Percentiles rank a stretch among this genome's conserved stretches.
phyloP scores from a whole-genome alignment of 2,329 filamentous ascomycete genomes.

The Colletotrichum sp. region DNA sequence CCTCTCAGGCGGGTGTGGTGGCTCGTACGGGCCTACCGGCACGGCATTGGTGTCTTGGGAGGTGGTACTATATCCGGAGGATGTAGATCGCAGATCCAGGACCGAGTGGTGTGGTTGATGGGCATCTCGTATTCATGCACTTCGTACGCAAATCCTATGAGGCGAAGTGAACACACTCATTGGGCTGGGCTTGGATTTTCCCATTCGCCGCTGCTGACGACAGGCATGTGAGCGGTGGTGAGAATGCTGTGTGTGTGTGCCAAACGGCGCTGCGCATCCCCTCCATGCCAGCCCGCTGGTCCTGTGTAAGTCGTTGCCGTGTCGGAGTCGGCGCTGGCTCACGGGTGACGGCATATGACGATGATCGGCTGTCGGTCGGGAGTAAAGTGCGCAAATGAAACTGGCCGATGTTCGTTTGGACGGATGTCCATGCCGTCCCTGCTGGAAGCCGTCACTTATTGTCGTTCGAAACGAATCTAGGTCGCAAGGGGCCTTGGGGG shows the following conservation, averaged over 20 bases:
- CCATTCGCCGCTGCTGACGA: neutral
- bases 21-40: slow-evolving; percentile 1
- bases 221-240: neutral
- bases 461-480: neutral
- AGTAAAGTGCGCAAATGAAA: neutral
- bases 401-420: neutral
- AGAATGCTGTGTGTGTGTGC: neutral
- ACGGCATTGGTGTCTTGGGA: slow-evolving; percentile 3
- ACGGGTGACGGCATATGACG: neutral
- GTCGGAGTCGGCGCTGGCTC: neutral
- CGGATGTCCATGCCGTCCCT: neutral
- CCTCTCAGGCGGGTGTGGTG: neutral
- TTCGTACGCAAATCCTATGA: slow-evolving; percentile 1
- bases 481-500: neutral
- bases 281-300: neutral
- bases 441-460: neutral
- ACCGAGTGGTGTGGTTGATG: neutral
- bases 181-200: neutral
- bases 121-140: slow-evolving; percentile 21
- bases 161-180: neutral
- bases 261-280: neutral
- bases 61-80: neutral
- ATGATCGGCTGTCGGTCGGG: neutral
- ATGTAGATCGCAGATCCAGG: slow-evolving; percentile 6
- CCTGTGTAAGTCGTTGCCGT: neutral